Evolutionary conservation across 2,329 filamentous ascomycete genomes (phyloP).

Genomic region (Ceratocystis harringtonii): DNA sequence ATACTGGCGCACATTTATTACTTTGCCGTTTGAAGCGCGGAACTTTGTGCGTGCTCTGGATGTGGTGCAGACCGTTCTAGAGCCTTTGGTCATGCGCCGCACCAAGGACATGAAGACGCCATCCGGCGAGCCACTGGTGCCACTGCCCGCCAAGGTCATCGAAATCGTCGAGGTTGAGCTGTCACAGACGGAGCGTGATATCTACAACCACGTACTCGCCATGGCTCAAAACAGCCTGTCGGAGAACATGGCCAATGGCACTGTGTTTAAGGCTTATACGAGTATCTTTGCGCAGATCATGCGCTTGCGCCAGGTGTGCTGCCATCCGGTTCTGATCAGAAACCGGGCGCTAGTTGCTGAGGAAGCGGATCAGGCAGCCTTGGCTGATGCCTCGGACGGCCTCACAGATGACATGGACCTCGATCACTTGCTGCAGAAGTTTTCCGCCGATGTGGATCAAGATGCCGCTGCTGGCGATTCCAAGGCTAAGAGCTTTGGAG

Average conservation of each 20-base stretch:
- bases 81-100: conserved; percentile 83
- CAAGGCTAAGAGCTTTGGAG: conserved; percentile 47
- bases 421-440: conserved; percentile 67
- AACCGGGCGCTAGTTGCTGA: conserved; percentile 75
- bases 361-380: conserved; percentile 66
- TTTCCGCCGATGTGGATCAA: conserved; percentile 53
- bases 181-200: conserved; percentile 68
- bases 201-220: conserved; percentile 82
- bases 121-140: conserved; percentile 58
- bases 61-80: conserved; percentile 90
- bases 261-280: conserved; percentile 85
- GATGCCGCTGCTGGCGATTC: conserved; percentile 33
- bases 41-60: conserved; percentile 87
- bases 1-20: conserved; percentile 98
- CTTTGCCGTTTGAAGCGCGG: conserved; percentile 87
- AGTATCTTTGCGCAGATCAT: conserved; percentile 96
- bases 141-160: conserved; percentile 64
- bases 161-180: conserved; percentile 81
- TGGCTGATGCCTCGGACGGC: conserved; percentile 64
- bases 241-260: conserved; percentile 78
- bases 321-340: conserved; percentile 77
- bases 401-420: conserved; percentile 94
- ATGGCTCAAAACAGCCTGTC: conserved; percentile 73
- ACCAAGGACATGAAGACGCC: conserved; percentile 99
- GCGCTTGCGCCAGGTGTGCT: conserved; percentile 82